These are phyloP conservation scores for Curvularia verruculosa DNA, from an alignment of 2,329 filamentous ascomycete species.

Conservation along the genomic window DNA sequence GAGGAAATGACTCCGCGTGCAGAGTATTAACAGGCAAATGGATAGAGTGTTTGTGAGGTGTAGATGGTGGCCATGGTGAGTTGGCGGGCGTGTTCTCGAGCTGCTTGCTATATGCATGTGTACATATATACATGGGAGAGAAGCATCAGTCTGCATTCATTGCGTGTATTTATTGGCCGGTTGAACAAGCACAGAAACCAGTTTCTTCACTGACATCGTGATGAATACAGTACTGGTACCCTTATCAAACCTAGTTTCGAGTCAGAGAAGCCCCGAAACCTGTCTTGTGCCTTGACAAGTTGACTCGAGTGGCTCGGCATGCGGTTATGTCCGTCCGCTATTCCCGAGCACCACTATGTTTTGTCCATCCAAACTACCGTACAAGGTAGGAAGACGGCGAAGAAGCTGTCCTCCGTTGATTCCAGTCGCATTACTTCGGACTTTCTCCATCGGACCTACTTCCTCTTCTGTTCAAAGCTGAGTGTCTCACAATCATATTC, in stretches of 20 bases:
- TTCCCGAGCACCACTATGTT: not conserved
- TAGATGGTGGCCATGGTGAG: not conserved
- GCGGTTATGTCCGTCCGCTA: not conserved
- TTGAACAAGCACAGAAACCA: not conserved
- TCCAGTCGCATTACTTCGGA: constrained; percentile 16
- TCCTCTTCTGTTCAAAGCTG: not conserved
- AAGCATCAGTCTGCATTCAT: no score
- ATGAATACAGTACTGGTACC: not conserved
- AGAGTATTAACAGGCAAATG: not conserved
- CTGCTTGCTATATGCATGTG: not conserved
- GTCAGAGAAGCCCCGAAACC: not conserved
- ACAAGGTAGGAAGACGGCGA: constrained; percentile 1
- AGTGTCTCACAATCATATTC: no score
- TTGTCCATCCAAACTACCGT: not conserved
- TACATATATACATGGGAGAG: not conserved
- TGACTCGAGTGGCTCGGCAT: not conserved
- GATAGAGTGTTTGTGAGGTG: not conserved
- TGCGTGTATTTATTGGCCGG: no score
- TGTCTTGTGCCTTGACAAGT: not conserved
- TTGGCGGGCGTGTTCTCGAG: not conserved
- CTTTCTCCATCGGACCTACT: constrained; percentile 7
- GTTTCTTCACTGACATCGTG: not conserved
- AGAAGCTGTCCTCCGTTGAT: constrained; percentile 3
- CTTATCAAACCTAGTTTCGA: not conserved
- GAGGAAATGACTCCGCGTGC: not conserved